These are phyloP conservation scores for Penicillium diatomitis DNA, from an alignment of 495 filamentous ascomycete genomes.

Conservation along the genomic window DNA sequence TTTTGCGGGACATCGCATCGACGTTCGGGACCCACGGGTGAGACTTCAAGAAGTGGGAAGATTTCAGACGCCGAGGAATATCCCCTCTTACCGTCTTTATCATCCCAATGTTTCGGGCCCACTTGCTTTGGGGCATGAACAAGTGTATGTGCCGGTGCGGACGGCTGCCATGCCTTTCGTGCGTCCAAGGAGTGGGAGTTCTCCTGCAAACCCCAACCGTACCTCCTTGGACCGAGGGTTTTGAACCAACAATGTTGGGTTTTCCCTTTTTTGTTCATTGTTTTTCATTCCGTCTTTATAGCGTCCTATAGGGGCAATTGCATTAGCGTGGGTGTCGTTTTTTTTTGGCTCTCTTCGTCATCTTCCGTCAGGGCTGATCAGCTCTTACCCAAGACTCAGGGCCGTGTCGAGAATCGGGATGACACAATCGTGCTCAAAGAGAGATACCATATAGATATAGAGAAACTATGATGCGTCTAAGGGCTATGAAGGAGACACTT, in stretches of 20 bases:
- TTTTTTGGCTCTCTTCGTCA: too few species aligned
- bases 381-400: too few species aligned
- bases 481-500: too few species aligned
- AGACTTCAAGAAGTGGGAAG: conserved; percentile 12
- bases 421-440: too few species aligned
- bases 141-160: conserved; percentile 12
- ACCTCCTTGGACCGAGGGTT: conserved; percentile 18
- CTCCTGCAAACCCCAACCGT: conserved; percentile 27
- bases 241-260: background rate
- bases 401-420: too few species aligned
- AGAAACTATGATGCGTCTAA: too few species aligned
- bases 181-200: conserved; percentile 46
- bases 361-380: too few species aligned
- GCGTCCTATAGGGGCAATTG: too few species aligned
- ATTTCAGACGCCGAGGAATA: conserved; percentile 11
- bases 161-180: conserved; percentile 10
- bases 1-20: conserved; percentile 23
- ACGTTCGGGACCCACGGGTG: conserved; percentile 23
- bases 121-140: conserved; percentile 18
- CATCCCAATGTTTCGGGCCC: conserved; percentile 28
- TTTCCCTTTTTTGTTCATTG: background rate
- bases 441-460: too few species aligned
- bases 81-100: conserved; percentile 18
- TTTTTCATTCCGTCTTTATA: background rate
- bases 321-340: too few species aligned